Conservation (phyloP, 1,284 basidiomycete species). For the Bjerkandera adusta region DNA sequence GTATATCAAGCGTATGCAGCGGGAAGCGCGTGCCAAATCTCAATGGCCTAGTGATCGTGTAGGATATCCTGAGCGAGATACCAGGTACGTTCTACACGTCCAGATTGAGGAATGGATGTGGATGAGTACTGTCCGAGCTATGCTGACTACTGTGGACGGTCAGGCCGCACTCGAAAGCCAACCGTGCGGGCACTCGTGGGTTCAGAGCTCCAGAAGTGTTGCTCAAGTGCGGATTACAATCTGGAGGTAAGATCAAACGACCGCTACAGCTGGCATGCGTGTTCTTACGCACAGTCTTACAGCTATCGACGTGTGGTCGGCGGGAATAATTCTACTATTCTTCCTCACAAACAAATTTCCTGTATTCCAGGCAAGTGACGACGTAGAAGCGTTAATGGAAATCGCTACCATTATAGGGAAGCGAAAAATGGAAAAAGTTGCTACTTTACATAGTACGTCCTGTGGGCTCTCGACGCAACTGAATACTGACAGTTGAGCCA, state of each 20-base stretch:
- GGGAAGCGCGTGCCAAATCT: constrained; percentile 62
- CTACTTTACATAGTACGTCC: constrained; percentile 84
- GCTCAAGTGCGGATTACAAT: constrained; percentile 93
- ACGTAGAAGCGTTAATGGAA: constrained; percentile 95
- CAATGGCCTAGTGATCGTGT: constrained; percentile 60
- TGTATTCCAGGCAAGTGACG: constrained; percentile 92
- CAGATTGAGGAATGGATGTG: not conserved
- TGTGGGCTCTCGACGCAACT: constrained; percentile 12
- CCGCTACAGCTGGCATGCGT: constrained; percentile 2
- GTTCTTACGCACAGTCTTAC: constrained; percentile 5
- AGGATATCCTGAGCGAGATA: constrained; percentile 72
- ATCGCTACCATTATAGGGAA: constrained; percentile 88
- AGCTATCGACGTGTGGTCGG: constrained; percentile 98
- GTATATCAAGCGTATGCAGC: constrained; percentile 48
- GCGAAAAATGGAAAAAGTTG: constrained; percentile 81
- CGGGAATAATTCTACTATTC: constrained; percentile 89
- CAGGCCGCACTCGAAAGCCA: constrained; percentile 90
- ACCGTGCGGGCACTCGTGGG: constrained; percentile 94
- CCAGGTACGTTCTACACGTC: constrained; percentile 39
- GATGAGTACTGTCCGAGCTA: too few species aligned
- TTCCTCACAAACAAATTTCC: constrained; percentile 94
- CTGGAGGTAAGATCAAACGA: constrained; percentile 85
- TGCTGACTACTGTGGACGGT: too few species aligned
- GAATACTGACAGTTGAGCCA: not conserved
- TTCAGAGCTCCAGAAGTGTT: constrained; percentile 98